Evolutionary conservation across 1,284 basidiomycete species (phyloP), one percentile per base, ranked within the genome.

Genomic region (Polyporus tsugae): DNA sequence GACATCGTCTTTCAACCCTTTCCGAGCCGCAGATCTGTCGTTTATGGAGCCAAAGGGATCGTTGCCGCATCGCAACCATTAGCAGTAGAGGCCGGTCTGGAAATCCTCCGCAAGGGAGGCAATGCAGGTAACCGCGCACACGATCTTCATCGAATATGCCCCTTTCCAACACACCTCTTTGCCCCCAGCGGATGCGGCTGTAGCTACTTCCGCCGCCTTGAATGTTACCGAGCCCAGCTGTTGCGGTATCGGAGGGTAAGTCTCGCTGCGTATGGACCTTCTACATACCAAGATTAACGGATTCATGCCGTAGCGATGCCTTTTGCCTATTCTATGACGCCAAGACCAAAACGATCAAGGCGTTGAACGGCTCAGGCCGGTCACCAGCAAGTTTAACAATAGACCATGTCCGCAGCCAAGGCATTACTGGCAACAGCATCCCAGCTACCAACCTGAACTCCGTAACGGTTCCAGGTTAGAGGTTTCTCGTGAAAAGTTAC

Each of bases 241-340:
- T 70, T 94, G 93, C 79, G 92, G 92, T n/a, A 91, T 93, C 70
- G 93, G 93, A 74, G 92, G 93, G 92, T 92, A 72, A 74, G 84
- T 64, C 7, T 19, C 4, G 33, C n/a, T 19, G 22, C 19, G 11
- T 76, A 17, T 25, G 11, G 35, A 17, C 4, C 2, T 22, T 6
- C 11, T 13, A 11, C 22, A 36, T 19, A 11, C n/a, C n/a, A 25
- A 38, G 9, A 15, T 53, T 55, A 44, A 35, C 19, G 57, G 19
- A 33, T 44, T 9, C 65, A 65, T 49, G 68, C 59, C 52, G 25
- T 80, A 90, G 95, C 52, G 96, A 98, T 77, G 92, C 95, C 6
- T 98, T 98, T 78, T 97, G 95, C 76, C 84, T 98, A 25, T 98
- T 94, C 82, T 99, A 92, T 76, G 90, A 97, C 75, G 94, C 93